Evolutionary conservation across 2,329 filamentous ascomycete species (phyloP).

Genomic region (Pyrenophora seminiperda): DNA sequence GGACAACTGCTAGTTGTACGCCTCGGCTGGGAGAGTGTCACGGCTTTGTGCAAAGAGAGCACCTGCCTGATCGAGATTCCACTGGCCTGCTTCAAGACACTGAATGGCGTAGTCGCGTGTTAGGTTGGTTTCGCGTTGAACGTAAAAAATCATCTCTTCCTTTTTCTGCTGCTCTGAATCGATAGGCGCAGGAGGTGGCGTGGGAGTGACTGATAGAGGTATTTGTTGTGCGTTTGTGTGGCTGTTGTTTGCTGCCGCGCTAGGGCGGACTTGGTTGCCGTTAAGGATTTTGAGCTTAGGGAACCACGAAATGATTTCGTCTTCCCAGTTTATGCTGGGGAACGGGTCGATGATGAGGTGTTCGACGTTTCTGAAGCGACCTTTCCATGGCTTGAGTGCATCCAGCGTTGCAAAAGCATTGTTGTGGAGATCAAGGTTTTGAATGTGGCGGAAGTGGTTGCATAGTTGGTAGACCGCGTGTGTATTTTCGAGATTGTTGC

Average conservation of each 20-base stretch:
- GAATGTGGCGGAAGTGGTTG: conserved; percentile 79
- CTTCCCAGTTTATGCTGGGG: conserved; percentile 59
- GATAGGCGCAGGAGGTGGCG: conserved; percentile 1
- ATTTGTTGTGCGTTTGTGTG: conserved; percentile 9
- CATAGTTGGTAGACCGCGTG: conserved; percentile 74
- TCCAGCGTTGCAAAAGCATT: conserved; percentile 76
- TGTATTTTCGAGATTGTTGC: conserved; percentile 78
- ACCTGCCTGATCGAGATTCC: conserved; percentile 78
- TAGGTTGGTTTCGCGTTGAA: conserved; percentile 80
- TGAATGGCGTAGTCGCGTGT: conserved; percentile 77
- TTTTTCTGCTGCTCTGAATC: conserved; percentile 52
- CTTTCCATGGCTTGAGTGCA: conserved; percentile 74
- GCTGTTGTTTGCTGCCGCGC: conserved; percentile 51
- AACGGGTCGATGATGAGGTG: conserved; percentile 71
- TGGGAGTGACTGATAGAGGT: conserved; percentile 23
- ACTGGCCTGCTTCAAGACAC: conserved; percentile 78
- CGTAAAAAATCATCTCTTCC: conserved; percentile 70
- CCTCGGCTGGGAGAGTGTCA: conserved; percentile 55
- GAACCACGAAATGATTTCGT: conserved; percentile 79
- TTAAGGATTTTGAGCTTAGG: conserved; percentile 80
- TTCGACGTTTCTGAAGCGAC: conserved; percentile 77
- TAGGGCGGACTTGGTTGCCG: conserved; percentile 72
- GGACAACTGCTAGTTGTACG: conserved; percentile 41
- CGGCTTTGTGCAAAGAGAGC: conserved; percentile 76
- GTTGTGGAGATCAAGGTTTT: conserved; percentile 85